phyloP scores from a whole-genome alignment of 345 rosid species.

The Jatropha curcas region DNA sequence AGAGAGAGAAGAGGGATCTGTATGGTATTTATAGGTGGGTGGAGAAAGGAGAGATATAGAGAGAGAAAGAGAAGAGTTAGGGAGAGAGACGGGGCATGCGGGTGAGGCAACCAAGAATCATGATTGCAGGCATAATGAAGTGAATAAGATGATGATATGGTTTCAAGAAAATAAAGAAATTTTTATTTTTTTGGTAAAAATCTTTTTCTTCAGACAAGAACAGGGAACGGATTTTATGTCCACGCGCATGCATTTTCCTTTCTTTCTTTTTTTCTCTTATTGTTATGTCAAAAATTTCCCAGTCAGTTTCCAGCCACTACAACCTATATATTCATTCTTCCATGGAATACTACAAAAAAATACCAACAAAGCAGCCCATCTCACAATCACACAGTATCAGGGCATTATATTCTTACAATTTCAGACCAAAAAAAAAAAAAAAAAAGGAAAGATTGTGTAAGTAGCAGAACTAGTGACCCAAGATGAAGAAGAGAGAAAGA shows the following conservation, averaged over 20 bases:
- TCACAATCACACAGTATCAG: too few species aligned
- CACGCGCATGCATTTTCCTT: slow-evolving; percentile 52
- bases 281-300: neutral
- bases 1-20: slow-evolving; percentile 38
- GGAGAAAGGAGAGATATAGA: neutral
- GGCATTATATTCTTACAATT: too few species aligned
- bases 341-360: neutral
- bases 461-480: too few species aligned
- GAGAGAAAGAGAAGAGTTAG: slow-evolving; percentile 27
- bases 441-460: too few species aligned
- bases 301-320: neutral
- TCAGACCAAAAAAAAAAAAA: too few species aligned
- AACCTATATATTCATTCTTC: neutral
- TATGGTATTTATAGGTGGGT: slow-evolving; percentile 31
- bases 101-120: slow-evolving; percentile 96
- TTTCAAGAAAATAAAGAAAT: neutral
- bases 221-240: slow-evolving; percentile 43
- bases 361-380: neutral
- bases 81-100: slow-evolving; percentile 77
- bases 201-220: slow-evolving; percentile 38
- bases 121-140: slow-evolving; percentile 90
- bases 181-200: too few species aligned
- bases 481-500: too few species aligned
- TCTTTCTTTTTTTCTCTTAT: neutral
- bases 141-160: slow-evolving; percentile 34